phyloP scores from a whole-genome alignment of 2,329 filamentous ascomycete species.

The Pseudogymnoascus sp. region DNA sequence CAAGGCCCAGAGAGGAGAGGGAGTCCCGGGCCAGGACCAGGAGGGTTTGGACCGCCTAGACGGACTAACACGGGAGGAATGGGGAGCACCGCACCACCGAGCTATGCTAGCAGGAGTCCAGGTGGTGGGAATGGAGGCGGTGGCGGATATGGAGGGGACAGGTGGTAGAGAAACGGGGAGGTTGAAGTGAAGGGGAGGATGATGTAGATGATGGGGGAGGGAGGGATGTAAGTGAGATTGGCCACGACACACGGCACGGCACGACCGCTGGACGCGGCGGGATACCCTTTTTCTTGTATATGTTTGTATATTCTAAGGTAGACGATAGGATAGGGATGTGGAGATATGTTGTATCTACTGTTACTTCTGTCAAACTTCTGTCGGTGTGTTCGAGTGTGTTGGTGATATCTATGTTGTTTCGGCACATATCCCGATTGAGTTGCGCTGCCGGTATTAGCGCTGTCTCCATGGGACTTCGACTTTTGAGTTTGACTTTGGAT shows the following conservation, averaged over 20 bases:
- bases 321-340: not conserved
- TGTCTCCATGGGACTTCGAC: not conserved
- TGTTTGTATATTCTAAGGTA: conserved; percentile 1
- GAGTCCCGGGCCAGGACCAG: not conserved
- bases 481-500: not conserved
- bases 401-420: not conserved
- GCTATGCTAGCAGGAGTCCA: conserved; percentile 20
- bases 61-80: not conserved
- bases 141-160: not conserved
- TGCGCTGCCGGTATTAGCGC: not conserved
- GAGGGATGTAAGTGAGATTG: not conserved
- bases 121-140: conserved; percentile 11
- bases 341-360: not conserved
- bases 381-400: not conserved
- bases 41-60: not conserved
- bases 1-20: not conserved
- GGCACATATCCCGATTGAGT: not conserved
- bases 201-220: not conserved
- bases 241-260: not conserved
- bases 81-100: conserved; percentile 15
- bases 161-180: not conserved
- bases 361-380: not conserved
- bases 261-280: not conserved
- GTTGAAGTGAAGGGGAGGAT: not conserved
- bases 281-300: conserved; percentile 7